These are phyloP conservation scores for Darksidea phi DNA, from an alignment of 495 filamentous ascomycete species.

Conservation along the genomic window DNA sequence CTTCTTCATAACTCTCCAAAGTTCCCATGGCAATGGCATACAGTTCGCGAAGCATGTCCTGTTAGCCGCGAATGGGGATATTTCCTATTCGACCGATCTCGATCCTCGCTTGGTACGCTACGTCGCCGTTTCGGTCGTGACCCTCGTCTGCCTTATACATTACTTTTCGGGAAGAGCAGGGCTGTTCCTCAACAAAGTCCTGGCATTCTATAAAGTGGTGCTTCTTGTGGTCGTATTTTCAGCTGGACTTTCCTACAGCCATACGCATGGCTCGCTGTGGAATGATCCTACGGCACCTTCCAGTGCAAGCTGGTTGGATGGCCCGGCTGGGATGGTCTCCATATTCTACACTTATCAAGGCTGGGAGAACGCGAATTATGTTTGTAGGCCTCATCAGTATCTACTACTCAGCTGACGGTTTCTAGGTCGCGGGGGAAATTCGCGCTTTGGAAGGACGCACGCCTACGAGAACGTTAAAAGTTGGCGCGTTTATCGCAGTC, in stretches of 20 bases:
- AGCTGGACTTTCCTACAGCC: constrained; percentile 4
- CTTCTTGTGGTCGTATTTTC: constrained; percentile 15
- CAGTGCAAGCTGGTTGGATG: constrained; percentile 8
- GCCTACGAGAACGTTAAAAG: constrained; percentile 4
- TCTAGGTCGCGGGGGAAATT: constrained; percentile 16
- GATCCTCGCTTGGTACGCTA: constrained; percentile 19
- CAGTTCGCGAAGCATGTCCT: constrained; percentile 21
- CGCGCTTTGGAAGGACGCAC: constrained; percentile 12
- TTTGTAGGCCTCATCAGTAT: background rate
- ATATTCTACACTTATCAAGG: constrained; percentile 25
- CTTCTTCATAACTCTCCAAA: constrained; percentile 7
- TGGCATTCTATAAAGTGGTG: constrained; percentile 12
- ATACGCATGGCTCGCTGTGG: constrained; percentile 14
- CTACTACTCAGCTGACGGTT: background rate
- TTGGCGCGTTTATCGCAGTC: constrained; percentile 16
- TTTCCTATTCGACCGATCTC: constrained; percentile 6
- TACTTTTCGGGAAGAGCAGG: constrained; percentile 12
- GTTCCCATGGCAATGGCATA: constrained; percentile 17
- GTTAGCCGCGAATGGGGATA: background rate
- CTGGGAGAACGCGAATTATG: constrained; percentile 28
- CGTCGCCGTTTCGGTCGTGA: constrained; percentile 14
- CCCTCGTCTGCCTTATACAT: constrained; percentile 18
- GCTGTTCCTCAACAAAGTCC: constrained; percentile 16
- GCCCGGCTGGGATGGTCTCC: constrained; percentile 10
- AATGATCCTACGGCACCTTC: background rate